These are phyloP conservation scores for Aureobasidium leucospermi DNA, from an alignment of 2,329 filamentous ascomycete genomes.

Conservation along the genomic window DNA sequence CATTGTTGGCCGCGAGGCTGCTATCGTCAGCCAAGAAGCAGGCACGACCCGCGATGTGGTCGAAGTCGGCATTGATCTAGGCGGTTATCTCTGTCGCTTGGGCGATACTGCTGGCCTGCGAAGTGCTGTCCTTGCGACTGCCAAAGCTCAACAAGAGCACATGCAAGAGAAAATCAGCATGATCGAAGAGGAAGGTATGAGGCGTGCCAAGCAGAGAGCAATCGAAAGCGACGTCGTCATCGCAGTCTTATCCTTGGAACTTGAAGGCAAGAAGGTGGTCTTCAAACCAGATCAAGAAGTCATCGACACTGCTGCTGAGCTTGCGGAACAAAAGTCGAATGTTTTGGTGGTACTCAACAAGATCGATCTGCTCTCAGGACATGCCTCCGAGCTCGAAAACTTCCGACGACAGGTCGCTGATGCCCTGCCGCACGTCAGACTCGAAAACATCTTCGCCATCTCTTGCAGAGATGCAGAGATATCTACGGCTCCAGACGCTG, in stretches of 20 bases:
- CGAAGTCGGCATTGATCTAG: conserved; percentile 82
- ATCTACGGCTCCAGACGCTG: neutral
- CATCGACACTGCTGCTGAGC: conserved; percentile 44
- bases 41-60: conserved; percentile 93
- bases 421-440: conserved; percentile 35
- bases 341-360: conserved; percentile 58
- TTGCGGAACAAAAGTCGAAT: conserved; percentile 42
- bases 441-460: conserved; percentile 51
- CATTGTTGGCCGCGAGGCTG: conserved; percentile 84
- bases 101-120: conserved; percentile 91
- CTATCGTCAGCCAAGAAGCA: conserved; percentile 87
- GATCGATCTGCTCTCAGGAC: conserved; percentile 38
- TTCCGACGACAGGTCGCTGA: conserved; percentile 26
- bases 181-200: conserved; percentile 85
- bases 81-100: conserved; percentile 85
- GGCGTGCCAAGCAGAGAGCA: conserved; percentile 73
- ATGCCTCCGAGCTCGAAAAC: neutral
- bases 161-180: conserved; percentile 48
- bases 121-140: conserved; percentile 27
- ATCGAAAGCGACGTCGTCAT: conserved; percentile 78
- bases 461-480: conserved; percentile 53
- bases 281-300: conserved; percentile 48
- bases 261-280: conserved; percentile 21
- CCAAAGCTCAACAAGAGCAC: neutral
- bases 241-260: conserved; percentile 69